These are phyloP conservation scores for Patellaria atrata DNA, from an alignment of 495 filamentous ascomycete species.

Conservation along the genomic window DNA sequence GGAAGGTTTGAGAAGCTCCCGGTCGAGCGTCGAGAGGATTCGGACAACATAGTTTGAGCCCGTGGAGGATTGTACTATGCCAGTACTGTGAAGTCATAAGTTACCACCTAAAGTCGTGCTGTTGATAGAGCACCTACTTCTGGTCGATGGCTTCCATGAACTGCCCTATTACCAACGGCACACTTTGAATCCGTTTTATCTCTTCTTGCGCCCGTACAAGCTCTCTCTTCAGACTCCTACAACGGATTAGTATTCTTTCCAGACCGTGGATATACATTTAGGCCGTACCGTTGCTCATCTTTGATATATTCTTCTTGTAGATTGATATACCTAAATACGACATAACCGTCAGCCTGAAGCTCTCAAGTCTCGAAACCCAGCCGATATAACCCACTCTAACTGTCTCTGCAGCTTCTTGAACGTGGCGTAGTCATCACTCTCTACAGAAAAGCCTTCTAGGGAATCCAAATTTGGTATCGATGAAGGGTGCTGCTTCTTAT, in stretches of 20 bases:
- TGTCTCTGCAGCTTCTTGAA: conserved; percentile 92
- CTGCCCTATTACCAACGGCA: conserved; percentile 93
- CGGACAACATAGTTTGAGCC: conserved; percentile 98
- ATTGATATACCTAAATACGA: conserved; percentile 64
- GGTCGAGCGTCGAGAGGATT: conserved; percentile 94
- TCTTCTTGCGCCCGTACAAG: conserved; percentile 95
- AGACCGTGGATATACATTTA: background rate
- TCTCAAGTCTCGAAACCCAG: background rate
- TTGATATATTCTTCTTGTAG: conserved; percentile 99
- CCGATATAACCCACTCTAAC: conserved; percentile 52
- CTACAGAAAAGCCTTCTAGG: conserved; percentile 64
- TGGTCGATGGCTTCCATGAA: conserved; percentile 99
- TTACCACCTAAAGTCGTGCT: conserved; percentile 4
- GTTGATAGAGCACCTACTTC: conserved; percentile 48
- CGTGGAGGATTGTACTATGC: conserved; percentile 95
- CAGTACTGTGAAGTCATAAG: conserved; percentile 48
- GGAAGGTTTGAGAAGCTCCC: conserved; percentile 90
- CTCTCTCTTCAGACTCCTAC: conserved; percentile 88
- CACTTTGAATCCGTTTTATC: conserved; percentile 98
- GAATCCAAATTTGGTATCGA: conserved; percentile 81
- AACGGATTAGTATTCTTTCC: conserved; percentile 5
- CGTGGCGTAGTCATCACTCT: conserved; percentile 87
- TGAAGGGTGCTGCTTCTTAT: conserved; percentile 66
- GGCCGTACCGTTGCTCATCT: conserved; percentile 80
- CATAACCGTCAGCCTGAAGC: conserved; percentile 22